These are phyloP conservation scores for Aureobasidium melanogenum DNA, from an alignment of 2,329 filamentous ascomycete species.

Conservation along the genomic window DNA sequence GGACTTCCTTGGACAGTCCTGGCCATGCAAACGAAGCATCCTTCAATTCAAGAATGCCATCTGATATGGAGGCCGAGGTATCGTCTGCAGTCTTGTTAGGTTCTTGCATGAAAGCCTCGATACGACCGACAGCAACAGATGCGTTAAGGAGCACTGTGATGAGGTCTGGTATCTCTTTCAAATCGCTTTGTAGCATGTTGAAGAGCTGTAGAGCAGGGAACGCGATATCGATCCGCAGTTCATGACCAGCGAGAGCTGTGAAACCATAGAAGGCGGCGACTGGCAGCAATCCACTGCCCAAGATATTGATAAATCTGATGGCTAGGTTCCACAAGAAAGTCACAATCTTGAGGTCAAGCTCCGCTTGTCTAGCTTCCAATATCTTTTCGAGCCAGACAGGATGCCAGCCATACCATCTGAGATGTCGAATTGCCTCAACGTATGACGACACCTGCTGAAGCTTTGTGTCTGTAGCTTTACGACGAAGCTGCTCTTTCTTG, in stretches of 20 bases:
- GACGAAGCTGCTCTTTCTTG: conserved; percentile 60
- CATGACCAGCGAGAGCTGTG: conserved; percentile 58
- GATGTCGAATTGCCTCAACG: conserved; percentile 73
- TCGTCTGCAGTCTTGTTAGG: conserved; percentile 53
- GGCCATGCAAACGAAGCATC: conserved; percentile 74
- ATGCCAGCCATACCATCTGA: conserved; percentile 79
- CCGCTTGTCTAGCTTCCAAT: conserved; percentile 57
- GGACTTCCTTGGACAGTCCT: conserved; percentile 49
- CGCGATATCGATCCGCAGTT: conserved; percentile 69
- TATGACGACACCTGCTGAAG: conserved; percentile 77
- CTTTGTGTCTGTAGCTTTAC: conserved; percentile 65
- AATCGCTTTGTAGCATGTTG: conserved; percentile 59
- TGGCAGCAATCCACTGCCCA: conserved; percentile 67
- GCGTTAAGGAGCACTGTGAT: conserved; percentile 73
- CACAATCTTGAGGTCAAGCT: conserved; percentile 57
- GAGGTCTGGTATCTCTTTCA: conserved; percentile 66
- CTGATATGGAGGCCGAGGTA: conserved; percentile 26
- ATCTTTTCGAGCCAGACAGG: conserved; percentile 63
- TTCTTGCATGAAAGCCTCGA: conserved; percentile 80
- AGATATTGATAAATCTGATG: conserved; percentile 60
- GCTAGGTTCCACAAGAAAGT: conserved; percentile 53
- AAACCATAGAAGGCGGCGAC: conserved; percentile 76
- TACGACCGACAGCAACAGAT: conserved; percentile 69
- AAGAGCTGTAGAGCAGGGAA: conserved; percentile 83
- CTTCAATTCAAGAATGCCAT: conserved; percentile 40